Percentiles rank a stretch among this genome's conserved stretches.
Conservation (phyloP, 768 basidiomycete species). For the Gymnopilus junonius region DNA sequence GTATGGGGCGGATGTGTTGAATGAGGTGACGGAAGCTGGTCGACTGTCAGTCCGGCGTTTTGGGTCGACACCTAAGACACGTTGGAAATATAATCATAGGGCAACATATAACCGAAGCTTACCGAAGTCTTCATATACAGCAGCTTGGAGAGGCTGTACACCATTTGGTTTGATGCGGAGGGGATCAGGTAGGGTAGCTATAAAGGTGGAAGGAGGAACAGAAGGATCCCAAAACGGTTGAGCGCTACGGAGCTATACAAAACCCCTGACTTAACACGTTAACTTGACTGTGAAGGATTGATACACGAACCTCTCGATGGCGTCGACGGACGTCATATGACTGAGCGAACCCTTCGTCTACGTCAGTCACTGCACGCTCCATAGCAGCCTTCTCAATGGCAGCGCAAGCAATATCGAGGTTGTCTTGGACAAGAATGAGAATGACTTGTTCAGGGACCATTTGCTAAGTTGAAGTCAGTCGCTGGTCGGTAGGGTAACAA, state of each 20-base stretch:
- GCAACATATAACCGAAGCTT: not conserved
- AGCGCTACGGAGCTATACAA: slow-evolving; percentile 57
- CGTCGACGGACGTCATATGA: slow-evolving; percentile 86
- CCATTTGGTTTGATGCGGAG: slow-evolving; percentile 85
- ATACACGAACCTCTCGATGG: slow-evolving; percentile 74
- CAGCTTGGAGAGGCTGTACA: slow-evolving; percentile 77
- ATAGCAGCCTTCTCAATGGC: slow-evolving; percentile 98
- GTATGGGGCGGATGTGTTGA: slow-evolving; percentile 55
- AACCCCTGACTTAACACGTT: not conserved
- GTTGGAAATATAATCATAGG: slow-evolving; percentile 32
- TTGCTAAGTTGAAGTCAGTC: slow-evolving; percentile 42
- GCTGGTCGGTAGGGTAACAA: not conserved
- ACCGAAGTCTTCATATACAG: slow-evolving; percentile 97
- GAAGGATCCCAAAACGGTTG: slow-evolving; percentile 92
- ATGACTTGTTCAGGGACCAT: slow-evolving; percentile 83
- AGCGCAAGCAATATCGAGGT: slow-evolving; percentile 90
- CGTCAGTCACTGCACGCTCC: slow-evolving; percentile 91
- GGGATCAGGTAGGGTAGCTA: slow-evolving; percentile 80
- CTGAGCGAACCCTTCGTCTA: slow-evolving; percentile 84
- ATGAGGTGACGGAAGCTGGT: slow-evolving; percentile 74
- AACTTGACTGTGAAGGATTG: not conserved
- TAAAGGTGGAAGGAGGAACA: slow-evolving; percentile 71
- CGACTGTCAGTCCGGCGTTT: slow-evolving; percentile 65
- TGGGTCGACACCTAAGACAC: slow-evolving; percentile 45
- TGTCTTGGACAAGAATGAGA: slow-evolving; percentile 83